These are phyloP conservation scores for Ustilago trichophora DNA, from an alignment of 1,284 basidiomycete genomes.

Conservation along the genomic window DNA sequence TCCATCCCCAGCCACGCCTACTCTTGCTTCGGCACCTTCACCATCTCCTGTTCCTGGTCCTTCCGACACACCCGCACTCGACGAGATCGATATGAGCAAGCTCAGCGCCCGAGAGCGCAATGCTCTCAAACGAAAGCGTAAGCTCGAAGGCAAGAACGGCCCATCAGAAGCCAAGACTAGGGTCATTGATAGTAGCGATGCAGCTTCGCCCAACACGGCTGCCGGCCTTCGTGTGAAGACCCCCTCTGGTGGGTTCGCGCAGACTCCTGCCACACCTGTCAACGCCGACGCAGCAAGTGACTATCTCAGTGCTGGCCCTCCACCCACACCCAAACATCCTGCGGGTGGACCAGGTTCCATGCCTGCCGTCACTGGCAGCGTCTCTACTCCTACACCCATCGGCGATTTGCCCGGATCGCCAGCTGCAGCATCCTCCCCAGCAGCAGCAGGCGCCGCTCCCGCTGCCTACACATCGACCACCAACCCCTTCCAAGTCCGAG, in stretches of 20 bases:
- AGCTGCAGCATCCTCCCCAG: conserved; percentile 26
- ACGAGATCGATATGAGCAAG: conserved; percentile 59
- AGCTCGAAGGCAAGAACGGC: conserved; percentile 74
- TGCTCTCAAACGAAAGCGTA: conserved; percentile 87
- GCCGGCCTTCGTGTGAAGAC: conserved; percentile 39
- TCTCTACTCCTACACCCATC: conserved; percentile 39
- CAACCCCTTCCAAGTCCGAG: conserved; percentile 63
- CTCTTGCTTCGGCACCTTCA: conserved; percentile 14
- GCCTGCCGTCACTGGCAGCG: conserved; percentile 34
- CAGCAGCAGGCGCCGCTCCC: conserved; percentile 18
- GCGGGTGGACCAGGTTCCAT: conserved; percentile 37
- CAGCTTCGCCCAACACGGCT: conserved; percentile 13
- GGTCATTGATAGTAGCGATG: conserved; percentile 69
- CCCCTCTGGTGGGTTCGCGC: conserved; percentile 19
- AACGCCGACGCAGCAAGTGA: conserved; percentile 19
- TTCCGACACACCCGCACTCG: conserved; percentile 25
- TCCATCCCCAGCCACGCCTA: conserved; percentile 20
- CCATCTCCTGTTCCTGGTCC: conserved; percentile 18
- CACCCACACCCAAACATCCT: conserved; percentile 38
- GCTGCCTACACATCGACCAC: conserved; percentile 41
- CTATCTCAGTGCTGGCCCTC: conserved; percentile 27
- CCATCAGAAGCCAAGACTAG: conserved; percentile 35
- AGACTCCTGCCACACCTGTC: conserved; percentile 31
- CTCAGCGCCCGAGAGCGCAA: conserved; percentile 81
- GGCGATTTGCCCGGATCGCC: conserved; percentile 28